Evolutionary conservation across 2,329 filamentous ascomycete species (phyloP).

Genomic region (Tolypocladium guangdongense): DNA sequence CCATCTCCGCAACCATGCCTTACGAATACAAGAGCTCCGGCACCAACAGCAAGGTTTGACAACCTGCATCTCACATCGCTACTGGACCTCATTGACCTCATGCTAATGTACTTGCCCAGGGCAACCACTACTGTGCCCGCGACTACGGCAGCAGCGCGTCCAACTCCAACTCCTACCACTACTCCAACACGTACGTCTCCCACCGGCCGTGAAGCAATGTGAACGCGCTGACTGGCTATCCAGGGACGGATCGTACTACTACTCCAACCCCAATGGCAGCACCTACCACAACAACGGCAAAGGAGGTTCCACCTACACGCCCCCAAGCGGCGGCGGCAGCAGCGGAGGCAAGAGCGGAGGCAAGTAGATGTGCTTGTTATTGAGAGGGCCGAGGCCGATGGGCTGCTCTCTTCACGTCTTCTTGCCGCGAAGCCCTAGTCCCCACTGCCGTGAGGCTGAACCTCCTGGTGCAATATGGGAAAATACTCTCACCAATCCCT

Average conservation of each 20-base stretch:
- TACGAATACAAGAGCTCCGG: slow-evolving; percentile 40
- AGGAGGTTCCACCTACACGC: slow-evolving; percentile 49
- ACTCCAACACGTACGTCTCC: slow-evolving; percentile 47
- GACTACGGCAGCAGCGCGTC: slow-evolving; percentile 46
- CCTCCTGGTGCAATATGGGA: too few relatives aligned
- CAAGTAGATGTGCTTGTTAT: background rate
- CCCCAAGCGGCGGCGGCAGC: slow-evolving; percentile 30
- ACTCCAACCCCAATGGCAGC: slow-evolving; percentile 57
- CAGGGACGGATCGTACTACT: slow-evolving; percentile 61
- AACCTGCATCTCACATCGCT: background rate
- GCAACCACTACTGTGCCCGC: slow-evolving; percentile 57
- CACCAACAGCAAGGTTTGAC: slow-evolving; percentile 49
- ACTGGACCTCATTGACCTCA: too few relatives aligned
- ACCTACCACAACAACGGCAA: slow-evolving; percentile 55
- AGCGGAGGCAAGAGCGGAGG: slow-evolving; percentile 1
- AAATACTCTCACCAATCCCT: too few relatives aligned
- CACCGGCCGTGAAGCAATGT: background rate
- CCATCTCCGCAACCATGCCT: slow-evolving; percentile 8
- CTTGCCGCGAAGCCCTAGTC: background rate
- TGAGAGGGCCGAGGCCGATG: background rate
- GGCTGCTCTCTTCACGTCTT: background rate
- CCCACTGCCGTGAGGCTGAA: too few relatives aligned
- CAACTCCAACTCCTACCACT: slow-evolving; percentile 54
- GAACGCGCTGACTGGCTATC: background rate
- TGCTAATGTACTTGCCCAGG: slow-evolving; percentile 27